A percentile compares a stretch with the other conserved stretches of the same genome.
Conservation (phyloP, 768 basidiomycete species). For the Boletus speciosus region DNA sequence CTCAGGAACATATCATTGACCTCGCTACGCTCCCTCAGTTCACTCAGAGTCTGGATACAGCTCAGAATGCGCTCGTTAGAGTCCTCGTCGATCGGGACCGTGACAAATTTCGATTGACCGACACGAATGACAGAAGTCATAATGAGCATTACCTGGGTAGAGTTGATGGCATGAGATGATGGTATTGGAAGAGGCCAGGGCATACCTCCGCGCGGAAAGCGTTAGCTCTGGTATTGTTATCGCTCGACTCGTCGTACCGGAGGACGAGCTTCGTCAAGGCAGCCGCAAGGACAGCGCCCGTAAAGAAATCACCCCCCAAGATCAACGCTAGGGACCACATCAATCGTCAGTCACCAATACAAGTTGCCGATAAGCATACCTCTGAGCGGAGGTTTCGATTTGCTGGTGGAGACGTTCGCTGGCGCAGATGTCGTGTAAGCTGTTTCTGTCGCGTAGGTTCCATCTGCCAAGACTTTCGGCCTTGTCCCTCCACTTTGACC, state of each 20-base stretch:
- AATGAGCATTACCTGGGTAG: slow-evolving; percentile 82
- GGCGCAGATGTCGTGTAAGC: slow-evolving; percentile 67
- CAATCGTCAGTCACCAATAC: background rate
- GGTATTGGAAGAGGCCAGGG: background rate
- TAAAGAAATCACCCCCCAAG: slow-evolving; percentile 96
- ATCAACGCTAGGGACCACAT: slow-evolving; percentile 58
- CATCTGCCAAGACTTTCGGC: slow-evolving; percentile 87
- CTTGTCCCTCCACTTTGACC: slow-evolving; percentile 46
- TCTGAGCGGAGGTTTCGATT: slow-evolving; percentile 89
- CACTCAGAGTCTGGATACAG: slow-evolving; percentile 91
- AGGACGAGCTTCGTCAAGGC: slow-evolving; percentile 90
- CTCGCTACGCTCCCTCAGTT: slow-evolving; percentile 54
- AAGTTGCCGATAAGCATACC: slow-evolving; percentile 38
- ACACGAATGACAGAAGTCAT: slow-evolving; percentile 97
- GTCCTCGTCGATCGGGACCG: slow-evolving; percentile 97
- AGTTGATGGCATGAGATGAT: background rate
- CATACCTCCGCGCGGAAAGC: slow-evolving; percentile 79
- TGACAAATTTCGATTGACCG: slow-evolving; percentile 93
- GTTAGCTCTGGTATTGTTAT: slow-evolving; percentile 59
- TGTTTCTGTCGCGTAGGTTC: slow-evolving; percentile 97
- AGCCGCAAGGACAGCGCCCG: slow-evolving; percentile 84
- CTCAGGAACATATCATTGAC: slow-evolving; percentile 73
- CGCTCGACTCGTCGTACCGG: slow-evolving; percentile 52
- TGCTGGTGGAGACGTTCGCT: slow-evolving; percentile 74
- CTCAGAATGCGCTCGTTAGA: slow-evolving; percentile 94